phyloP scores from a whole-genome alignment of 2,329 filamentous ascomycete genomes.

The Fusarium continuum region DNA sequence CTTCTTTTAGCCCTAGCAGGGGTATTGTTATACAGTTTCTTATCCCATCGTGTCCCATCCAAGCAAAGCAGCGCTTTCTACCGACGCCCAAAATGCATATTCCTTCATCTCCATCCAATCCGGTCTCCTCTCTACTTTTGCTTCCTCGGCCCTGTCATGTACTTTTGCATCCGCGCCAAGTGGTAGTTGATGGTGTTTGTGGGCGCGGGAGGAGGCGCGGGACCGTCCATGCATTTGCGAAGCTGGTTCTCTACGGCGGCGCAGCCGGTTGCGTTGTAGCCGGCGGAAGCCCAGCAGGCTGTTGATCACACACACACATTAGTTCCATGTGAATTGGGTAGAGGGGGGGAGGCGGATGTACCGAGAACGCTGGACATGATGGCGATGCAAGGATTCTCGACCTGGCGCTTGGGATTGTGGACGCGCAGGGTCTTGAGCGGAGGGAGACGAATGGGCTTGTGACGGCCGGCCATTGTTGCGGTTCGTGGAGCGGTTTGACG shows the following conservation, averaged over 20 bases:
- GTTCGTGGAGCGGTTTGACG: neutral
- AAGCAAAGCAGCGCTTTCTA: constrained; percentile 38
- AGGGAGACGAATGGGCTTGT: constrained; percentile 66
- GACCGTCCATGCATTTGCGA: constrained; percentile 81
- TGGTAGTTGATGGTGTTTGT: constrained; percentile 94
- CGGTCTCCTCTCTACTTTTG: constrained; percentile 42
- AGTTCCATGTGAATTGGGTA: neutral
- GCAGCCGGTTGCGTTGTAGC: constrained; percentile 70
- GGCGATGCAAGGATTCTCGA: constrained; percentile 62
- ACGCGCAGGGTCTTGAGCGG: constrained; percentile 65
- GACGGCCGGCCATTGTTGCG: constrained; percentile 54
- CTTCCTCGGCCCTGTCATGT: constrained; percentile 62
- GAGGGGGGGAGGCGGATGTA: constrained; percentile 49
- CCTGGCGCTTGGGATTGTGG: constrained; percentile 59
- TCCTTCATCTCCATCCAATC: neutral
- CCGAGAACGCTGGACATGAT: constrained; percentile 68
- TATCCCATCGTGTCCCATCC: constrained; percentile 6
- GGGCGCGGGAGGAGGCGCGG: constrained; percentile 58
- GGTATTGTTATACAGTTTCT: constrained; percentile 36
- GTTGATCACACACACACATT: neutral
- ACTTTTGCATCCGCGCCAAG: constrained; percentile 78
- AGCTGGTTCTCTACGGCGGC: constrained; percentile 67
- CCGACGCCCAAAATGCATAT: constrained; percentile 36
- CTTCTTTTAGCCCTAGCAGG: constrained; percentile 9
- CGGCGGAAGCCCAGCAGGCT: constrained; percentile 88